Evolutionary conservation across 1,284 basidiomycete species (phyloP).

Genomic region (Macrocystidia cucumis): DNA sequence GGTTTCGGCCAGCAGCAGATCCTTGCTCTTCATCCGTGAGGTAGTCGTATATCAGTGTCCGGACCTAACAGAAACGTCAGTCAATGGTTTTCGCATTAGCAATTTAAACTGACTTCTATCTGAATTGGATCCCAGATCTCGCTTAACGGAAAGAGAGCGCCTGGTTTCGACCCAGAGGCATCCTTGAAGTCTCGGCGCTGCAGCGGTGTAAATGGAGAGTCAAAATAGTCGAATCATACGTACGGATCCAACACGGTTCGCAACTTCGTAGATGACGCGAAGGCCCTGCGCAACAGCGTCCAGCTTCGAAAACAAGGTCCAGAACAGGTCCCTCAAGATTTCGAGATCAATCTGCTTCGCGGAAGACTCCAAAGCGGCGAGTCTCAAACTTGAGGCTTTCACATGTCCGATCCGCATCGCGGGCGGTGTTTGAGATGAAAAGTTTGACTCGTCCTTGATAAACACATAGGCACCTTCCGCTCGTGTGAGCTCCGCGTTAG

Average conservation of each 20-base stretch:
- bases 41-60: conserved; percentile 86
- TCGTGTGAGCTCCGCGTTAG: conserved; percentile 23
- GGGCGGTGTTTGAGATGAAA: conserved; percentile 9
- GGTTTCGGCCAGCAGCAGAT: conserved; percentile 70
- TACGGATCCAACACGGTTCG: conserved; percentile 82
- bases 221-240: conserved; percentile 19
- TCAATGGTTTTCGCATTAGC: too few relatives aligned
- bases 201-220: conserved; percentile 9
- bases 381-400: conserved; percentile 47
- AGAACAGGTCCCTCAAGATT: conserved; percentile 89
- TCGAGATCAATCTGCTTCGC: conserved; percentile 76
- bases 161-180: conserved; percentile 66
- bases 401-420: conserved; percentile 22
- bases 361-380: conserved; percentile 74
- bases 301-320: conserved; percentile 96
- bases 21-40: conserved; percentile 85
- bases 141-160: conserved; percentile 68
- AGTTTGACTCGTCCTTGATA: conserved; percentile 24
- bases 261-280: conserved; percentile 87
- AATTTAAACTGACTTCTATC: conserved; percentile 55
- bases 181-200: conserved; percentile 87
- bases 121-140: conserved; percentile 94
- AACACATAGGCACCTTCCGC: conserved; percentile 50
- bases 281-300: conserved; percentile 94
- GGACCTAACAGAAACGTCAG: conserved; percentile 56